Evolutionary conservation across 2,329 filamentous ascomycete genomes (phyloP).

Genomic region (Catunica adiposa): DNA sequence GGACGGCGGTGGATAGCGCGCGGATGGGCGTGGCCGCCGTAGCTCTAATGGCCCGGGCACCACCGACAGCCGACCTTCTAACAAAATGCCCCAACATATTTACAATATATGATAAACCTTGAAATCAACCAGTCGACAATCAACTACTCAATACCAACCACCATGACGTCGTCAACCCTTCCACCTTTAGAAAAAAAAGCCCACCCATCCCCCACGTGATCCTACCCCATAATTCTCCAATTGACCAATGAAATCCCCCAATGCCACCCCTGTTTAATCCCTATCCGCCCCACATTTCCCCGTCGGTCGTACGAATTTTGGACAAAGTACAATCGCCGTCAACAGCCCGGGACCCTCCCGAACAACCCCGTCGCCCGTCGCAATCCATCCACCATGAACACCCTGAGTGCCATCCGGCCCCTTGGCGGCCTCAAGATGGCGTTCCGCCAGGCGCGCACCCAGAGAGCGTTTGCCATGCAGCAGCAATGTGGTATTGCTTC

Average conservation of each 20-base stretch:
- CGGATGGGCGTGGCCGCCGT: not conserved
- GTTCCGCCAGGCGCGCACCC: constrained; percentile 40
- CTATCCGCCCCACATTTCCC: not conserved
- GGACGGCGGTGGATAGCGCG: constrained; percentile 1
- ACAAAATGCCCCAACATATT: not conserved
- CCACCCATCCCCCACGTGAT: not conserved
- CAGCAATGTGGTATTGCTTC: constrained; percentile 14
- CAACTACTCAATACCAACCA: not conserved
- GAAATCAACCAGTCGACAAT: too few relatives aligned
- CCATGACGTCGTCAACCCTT: not conserved
- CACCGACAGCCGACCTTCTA: not conserved
- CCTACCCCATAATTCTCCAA: not conserved
- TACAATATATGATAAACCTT: not conserved
- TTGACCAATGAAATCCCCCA: constrained; percentile 1
- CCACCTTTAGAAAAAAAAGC: too few relatives aligned
- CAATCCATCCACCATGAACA: constrained; percentile 35
- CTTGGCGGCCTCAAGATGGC: constrained; percentile 53
- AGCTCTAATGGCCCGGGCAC: not conserved
- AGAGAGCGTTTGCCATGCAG: constrained; percentile 20
- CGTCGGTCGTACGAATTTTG: constrained; percentile 1
- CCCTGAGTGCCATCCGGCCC: constrained; percentile 45
- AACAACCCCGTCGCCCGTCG: too few relatives aligned
- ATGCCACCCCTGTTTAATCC: not conserved
- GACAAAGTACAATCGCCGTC: not conserved
- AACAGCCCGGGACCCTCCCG: not conserved